Conservation (phyloP, 371 early-diverging fungal species). For the Rhizopus stolonifer region DNA sequence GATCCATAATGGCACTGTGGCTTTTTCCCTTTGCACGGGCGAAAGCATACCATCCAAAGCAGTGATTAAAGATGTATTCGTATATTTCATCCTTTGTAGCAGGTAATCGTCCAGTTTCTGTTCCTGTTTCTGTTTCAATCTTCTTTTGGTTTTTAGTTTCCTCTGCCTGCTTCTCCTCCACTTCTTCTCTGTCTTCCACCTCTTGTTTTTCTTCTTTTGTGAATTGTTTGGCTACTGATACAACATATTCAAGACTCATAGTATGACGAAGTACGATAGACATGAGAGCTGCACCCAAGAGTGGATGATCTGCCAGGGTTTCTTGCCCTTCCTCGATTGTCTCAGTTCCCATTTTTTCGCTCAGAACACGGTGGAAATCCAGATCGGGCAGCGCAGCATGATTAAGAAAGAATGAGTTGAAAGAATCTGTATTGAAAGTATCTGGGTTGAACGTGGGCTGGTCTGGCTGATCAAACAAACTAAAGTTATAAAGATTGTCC, state of each 20-base stretch:
- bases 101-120: not conserved
- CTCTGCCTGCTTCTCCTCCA: not conserved
- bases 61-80: constrained; percentile 1
- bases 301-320: constrained; percentile 14
- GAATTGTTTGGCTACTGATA: constrained; percentile 17
- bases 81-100: not conserved
- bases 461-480: constrained; percentile 14
- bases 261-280: constrained; percentile 32
- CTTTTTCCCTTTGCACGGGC: constrained; percentile 11
- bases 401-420: constrained; percentile 18
- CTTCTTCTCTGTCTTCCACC: not conserved
- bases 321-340: constrained; percentile 1
- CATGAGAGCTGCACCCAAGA: constrained; percentile 35
- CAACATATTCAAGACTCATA: constrained; percentile 21
- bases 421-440: not conserved
- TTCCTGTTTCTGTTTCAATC: not conserved
- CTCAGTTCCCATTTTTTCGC: constrained; percentile 2
- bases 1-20: constrained; percentile 7
- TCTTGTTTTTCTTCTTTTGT: not conserved
- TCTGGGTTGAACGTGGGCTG: not conserved
- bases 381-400: constrained; percentile 27
- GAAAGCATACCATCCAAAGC: constrained; percentile 1
- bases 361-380: constrained; percentile 16
- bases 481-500: constrained; percentile 21
- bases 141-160: not conserved